phyloP scores from a whole-genome alignment of 805 yeast species.

The Kluyveromyces aestuarii region DNA sequence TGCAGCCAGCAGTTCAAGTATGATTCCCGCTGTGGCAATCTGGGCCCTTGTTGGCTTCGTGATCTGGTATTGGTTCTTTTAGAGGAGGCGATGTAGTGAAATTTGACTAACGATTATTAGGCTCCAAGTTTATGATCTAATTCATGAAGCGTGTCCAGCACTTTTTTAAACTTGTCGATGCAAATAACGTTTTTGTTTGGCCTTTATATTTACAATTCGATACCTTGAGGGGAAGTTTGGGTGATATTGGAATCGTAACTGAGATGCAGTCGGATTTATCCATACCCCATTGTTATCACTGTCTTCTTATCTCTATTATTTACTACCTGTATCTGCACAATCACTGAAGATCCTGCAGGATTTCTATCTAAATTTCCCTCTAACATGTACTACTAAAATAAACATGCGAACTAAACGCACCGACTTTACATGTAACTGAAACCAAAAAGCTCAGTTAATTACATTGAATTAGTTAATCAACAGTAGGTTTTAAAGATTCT shows the following conservation, averaged over 20 bases:
- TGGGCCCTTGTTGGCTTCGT: conserved; percentile 1
- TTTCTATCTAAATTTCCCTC: background rate
- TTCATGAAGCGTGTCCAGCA: background rate
- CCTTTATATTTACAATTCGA: background rate
- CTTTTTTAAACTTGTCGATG: background rate
- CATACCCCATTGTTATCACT: background rate
- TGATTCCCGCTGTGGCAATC: background rate
- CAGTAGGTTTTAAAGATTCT: no score
- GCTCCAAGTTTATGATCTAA: background rate
- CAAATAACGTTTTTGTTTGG: background rate
- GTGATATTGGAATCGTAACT: background rate
- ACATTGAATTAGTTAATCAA: no score
- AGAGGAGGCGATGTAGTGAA: conserved; percentile 6
- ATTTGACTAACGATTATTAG: conserved; percentile 1
- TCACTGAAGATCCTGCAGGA: background rate
- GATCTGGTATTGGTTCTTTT: conserved; percentile 3
- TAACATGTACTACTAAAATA: background rate
- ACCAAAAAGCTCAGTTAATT: no score
- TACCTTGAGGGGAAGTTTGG: background rate
- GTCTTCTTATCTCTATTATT: background rate
- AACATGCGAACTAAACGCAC: no score
- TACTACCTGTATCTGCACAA: background rate
- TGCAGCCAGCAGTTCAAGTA: conserved; percentile 23
- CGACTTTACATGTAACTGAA: no score
- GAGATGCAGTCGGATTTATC: background rate